phyloP scores from a whole-genome alignment of 1,139 yeast species.

The Yamadazyma trypodendri region DNA sequence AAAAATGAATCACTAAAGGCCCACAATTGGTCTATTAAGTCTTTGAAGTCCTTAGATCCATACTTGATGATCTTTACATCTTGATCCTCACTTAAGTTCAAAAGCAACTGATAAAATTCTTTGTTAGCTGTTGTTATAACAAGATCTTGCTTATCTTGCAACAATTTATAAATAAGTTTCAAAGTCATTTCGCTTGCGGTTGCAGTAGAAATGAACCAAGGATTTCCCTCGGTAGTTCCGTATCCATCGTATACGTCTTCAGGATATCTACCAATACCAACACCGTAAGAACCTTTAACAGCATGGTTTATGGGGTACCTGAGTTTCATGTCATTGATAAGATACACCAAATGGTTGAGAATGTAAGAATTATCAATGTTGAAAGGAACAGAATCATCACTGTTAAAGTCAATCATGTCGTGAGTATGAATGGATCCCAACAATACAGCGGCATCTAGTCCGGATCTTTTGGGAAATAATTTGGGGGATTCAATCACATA shows the following conservation, averaged over 20 bases:
- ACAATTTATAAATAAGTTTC: constrained; percentile 30
- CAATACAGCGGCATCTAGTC: constrained; percentile 78
- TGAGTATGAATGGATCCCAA: constrained; percentile 70
- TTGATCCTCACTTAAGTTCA: constrained; percentile 29
- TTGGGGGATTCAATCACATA: constrained; percentile 72
- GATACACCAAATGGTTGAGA: constrained; percentile 55
- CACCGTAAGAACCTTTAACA: constrained; percentile 44
- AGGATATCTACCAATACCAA: constrained; percentile 88
- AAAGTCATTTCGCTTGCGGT: constrained; percentile 67
- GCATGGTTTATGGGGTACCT: constrained; percentile 73
- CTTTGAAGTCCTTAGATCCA: constrained; percentile 46
- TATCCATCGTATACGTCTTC: constrained; percentile 89
- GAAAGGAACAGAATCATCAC: constrained; percentile 46
- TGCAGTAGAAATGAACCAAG: constrained; percentile 91
- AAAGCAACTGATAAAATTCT: constrained; percentile 33
- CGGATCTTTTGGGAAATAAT: constrained; percentile 50
- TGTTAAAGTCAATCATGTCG: constrained; percentile 30
- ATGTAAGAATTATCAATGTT: constrained; percentile 55
- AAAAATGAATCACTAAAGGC: constrained; percentile 75
- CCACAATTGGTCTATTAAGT: constrained; percentile 46
- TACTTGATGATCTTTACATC: constrained; percentile 35
- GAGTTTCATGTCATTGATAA: constrained; percentile 65
- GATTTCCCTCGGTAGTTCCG: constrained; percentile 77
- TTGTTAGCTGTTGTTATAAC: constrained; percentile 24
- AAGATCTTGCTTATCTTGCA: constrained; percentile 23